Conservation (phyloP, 768 basidiomycete species). For the Phaffia tasmanica region DNA sequence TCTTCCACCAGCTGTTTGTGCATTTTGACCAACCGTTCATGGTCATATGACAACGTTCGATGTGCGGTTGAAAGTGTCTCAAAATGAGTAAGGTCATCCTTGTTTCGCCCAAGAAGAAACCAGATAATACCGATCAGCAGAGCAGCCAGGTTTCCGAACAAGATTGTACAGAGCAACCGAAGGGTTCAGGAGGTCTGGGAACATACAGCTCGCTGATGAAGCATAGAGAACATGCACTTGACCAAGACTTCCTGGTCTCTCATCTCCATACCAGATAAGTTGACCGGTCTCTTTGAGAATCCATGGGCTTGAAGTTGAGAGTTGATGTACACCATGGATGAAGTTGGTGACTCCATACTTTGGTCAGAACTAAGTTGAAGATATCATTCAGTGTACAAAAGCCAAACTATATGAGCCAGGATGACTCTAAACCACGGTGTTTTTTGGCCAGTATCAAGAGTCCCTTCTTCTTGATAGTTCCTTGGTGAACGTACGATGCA, state of each 20-base stretch:
- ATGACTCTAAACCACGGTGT: too few relatives aligned
- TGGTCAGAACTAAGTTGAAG: not conserved
- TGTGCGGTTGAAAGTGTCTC: constrained; percentile 65
- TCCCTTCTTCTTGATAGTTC: too few relatives aligned
- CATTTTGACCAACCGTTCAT: constrained; percentile 61
- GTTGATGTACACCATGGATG: constrained; percentile 51
- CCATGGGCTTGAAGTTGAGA: constrained; percentile 74
- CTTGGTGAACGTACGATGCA: too few relatives aligned
- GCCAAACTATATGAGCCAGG: too few relatives aligned
- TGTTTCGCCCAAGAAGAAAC: not conserved
- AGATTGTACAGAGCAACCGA: not conserved
- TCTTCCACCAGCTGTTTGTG: constrained; percentile 51
- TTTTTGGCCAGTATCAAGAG: too few relatives aligned
- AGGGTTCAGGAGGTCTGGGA: not conserved
- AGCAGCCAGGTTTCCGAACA: too few relatives aligned
- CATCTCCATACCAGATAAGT: constrained; percentile 46
- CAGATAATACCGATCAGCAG: not conserved
- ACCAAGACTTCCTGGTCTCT: constrained; percentile 50
- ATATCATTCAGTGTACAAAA: too few relatives aligned
- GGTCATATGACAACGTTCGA: constrained; percentile 66
- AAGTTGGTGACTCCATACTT: constrained; percentile 15
- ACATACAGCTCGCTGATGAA: constrained; percentile 66
- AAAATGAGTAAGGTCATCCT: constrained; percentile 67
- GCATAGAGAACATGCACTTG: constrained; percentile 64
- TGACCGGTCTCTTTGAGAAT: constrained; percentile 53